Conservation (phyloP, 2,329 filamentous ascomycete genomes). For the Pestalotiopsis sp. region DNA sequence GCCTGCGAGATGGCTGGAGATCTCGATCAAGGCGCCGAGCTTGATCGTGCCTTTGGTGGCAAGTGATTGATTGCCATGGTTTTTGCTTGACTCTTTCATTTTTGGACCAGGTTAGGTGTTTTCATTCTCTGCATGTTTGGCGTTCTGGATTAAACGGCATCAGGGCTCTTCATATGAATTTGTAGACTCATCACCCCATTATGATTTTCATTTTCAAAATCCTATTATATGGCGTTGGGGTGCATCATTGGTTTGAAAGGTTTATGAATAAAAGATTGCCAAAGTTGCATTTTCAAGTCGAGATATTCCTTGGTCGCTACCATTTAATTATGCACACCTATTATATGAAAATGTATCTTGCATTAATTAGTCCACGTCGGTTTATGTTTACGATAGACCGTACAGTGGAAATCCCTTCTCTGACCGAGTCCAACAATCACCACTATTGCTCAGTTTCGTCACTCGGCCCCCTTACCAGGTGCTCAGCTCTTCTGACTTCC, state of each 20-base stretch:
- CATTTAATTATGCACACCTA: background rate
- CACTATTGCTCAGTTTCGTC: constrained; percentile 1
- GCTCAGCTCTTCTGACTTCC: constrained; percentile 22
- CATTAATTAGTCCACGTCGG: background rate
- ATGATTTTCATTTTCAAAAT: too few species aligned
- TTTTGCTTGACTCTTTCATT: background rate
- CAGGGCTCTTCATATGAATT: background rate
- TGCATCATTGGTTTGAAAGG: too few species aligned
- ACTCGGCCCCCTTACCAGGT: constrained; percentile 15
- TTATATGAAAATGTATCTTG: background rate
- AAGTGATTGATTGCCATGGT: constrained; percentile 28
- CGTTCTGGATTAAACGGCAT: background rate
- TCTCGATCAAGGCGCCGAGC: constrained; percentile 54
- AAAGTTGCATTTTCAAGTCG: too few species aligned
- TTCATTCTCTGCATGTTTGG: background rate
- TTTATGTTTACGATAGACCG: background rate
- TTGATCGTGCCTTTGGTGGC: constrained; percentile 60
- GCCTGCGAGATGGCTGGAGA: constrained; percentile 37
- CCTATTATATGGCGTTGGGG: too few species aligned
- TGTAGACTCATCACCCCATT: background rate
- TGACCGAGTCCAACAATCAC: background rate
- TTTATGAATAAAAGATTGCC: too few species aligned
- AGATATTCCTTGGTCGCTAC: background rate
- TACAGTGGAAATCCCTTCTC: background rate
- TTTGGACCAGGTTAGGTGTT: background rate